These are phyloP conservation scores for Hypsizygus ulmarius DNA, from an alignment of 1,284 basidiomycete species.

Conservation along the genomic window DNA sequence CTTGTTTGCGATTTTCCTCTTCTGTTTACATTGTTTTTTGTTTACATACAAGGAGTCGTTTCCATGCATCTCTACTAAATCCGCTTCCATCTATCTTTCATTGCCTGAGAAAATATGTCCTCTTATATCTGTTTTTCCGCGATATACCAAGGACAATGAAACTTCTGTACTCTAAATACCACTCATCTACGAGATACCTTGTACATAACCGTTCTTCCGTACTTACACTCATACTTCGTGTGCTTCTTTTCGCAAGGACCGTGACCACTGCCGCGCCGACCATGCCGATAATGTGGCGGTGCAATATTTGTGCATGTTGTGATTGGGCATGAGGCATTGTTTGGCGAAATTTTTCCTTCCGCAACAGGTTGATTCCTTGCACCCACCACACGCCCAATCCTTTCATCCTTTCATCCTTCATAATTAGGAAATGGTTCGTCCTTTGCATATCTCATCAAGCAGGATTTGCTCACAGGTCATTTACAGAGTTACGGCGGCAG, in stretches of 20 bases:
- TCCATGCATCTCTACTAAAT: no score
- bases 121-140: not conserved
- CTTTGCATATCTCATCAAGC: not conserved
- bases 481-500: conserved; percentile 38
- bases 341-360: conserved; percentile 21
- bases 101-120: not conserved
- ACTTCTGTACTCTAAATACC: conserved; percentile 13
- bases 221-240: conserved; percentile 14
- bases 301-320: conserved; percentile 18
- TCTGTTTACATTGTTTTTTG: not conserved
- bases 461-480: conserved; percentile 4
- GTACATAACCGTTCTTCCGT: conserved; percentile 2
- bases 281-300: conserved; percentile 10
- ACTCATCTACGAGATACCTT: conserved; percentile 19
- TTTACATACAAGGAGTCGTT: no score
- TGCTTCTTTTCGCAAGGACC: no score
- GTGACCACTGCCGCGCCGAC: not conserved
- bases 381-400: conserved; percentile 19
- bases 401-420: conserved; percentile 16
- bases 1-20: not conserved
- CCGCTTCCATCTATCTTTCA: no score
- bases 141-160: conserved; percentile 12
- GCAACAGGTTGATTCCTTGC: conserved; percentile 18
- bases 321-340: conserved; percentile 12
- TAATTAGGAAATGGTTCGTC: conserved; percentile 36